A percentile compares a stretch with the other conserved stretches of the same genome.
These are phyloP conservation scores for Cutaneotrichosporon cyanovorans DNA, from an alignment of 1,284 basidiomycete species.

Conservation along the genomic window DNA sequence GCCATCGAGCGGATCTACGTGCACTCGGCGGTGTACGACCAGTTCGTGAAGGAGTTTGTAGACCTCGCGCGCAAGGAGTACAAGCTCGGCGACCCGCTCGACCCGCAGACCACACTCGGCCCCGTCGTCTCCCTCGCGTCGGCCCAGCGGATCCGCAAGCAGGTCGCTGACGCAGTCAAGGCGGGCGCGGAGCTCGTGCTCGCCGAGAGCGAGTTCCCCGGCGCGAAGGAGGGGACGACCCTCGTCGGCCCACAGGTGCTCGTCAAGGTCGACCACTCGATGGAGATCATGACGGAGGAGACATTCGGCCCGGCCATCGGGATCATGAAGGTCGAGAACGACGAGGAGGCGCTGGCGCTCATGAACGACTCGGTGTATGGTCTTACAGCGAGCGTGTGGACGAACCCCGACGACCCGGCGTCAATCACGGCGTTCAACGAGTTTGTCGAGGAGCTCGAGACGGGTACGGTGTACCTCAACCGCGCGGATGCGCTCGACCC, in stretches of 20 bases:
- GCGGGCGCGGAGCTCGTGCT: constrained; percentile 71
- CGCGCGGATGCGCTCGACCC: constrained; percentile 85
- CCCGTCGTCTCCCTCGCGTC: constrained; percentile 83
- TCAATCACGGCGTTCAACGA: constrained; percentile 55
- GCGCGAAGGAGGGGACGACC: constrained; percentile 63
- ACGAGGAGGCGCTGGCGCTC: constrained; percentile 69
- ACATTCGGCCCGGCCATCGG: constrained; percentile 86
- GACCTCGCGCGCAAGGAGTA: constrained; percentile 65
- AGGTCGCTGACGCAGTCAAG: constrained; percentile 72
- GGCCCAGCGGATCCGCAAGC: constrained; percentile 73
- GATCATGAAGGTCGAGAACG: constrained; percentile 66
- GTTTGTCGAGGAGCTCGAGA: constrained; percentile 67
- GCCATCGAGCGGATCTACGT: constrained; percentile 79
- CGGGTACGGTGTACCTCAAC: constrained; percentile 87
- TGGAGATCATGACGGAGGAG: constrained; percentile 82
- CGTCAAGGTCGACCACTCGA: constrained; percentile 75
- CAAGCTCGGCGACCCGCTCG: constrained; percentile 76
- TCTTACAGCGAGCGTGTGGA: constrained; percentile 89
- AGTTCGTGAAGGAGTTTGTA: constrained; percentile 69
- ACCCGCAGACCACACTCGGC: constrained; percentile 66
- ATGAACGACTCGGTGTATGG: constrained; percentile 98
- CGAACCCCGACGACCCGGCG: constrained; percentile 59
- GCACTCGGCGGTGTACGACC: constrained; percentile 71
- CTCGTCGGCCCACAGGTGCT: constrained; percentile 85
- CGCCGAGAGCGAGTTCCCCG: constrained; percentile 61